phyloP scores from a whole-genome alignment of 2,329 filamentous ascomycete species.

The Macroventuria anomochaeta region DNA sequence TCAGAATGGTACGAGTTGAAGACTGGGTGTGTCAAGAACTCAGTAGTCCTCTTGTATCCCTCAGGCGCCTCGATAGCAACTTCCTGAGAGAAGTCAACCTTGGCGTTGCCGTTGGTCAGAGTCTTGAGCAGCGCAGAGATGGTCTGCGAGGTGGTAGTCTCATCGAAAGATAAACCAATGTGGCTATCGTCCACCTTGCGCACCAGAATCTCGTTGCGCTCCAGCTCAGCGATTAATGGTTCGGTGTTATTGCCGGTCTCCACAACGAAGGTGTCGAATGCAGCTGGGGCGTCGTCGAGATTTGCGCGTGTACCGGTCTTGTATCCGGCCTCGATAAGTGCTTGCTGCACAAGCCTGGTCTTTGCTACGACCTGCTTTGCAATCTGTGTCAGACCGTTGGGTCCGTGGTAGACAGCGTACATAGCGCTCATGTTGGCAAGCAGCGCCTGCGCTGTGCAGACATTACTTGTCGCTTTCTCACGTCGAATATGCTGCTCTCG shows the following conservation, averaged over 20 bases:
- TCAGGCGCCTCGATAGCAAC: constrained; percentile 53
- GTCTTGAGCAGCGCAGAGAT: constrained; percentile 63
- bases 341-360: constrained; percentile 71
- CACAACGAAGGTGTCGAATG: constrained; percentile 84
- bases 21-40: constrained; percentile 85
- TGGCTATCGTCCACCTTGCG: constrained; percentile 66
- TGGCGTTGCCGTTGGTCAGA: constrained; percentile 42
- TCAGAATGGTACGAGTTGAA: constrained; percentile 97
- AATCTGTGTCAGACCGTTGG: constrained; percentile 80
- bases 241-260: constrained; percentile 58
- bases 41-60: constrained; percentile 70
- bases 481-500: constrained; percentile 94
- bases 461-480: constrained; percentile 97
- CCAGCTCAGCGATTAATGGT: constrained; percentile 59
- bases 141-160: constrained; percentile 67
- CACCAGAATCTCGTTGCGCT: constrained; percentile 64
- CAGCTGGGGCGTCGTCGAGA: constrained; percentile 61
- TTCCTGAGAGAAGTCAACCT: constrained; percentile 18
- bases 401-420: constrained; percentile 94
- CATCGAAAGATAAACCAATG: constrained; percentile 79
- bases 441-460: constrained; percentile 93
- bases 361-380: constrained; percentile 77
- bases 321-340: constrained; percentile 68
- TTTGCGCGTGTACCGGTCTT: constrained; percentile 66
- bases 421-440: constrained; percentile 95